A percentile compares a stretch with the other conserved stretches of the same genome.
phyloP scores from a whole-genome alignment of 2,329 filamentous ascomycete genomes.

The Aspergillus pseudonomiae region DNA sequence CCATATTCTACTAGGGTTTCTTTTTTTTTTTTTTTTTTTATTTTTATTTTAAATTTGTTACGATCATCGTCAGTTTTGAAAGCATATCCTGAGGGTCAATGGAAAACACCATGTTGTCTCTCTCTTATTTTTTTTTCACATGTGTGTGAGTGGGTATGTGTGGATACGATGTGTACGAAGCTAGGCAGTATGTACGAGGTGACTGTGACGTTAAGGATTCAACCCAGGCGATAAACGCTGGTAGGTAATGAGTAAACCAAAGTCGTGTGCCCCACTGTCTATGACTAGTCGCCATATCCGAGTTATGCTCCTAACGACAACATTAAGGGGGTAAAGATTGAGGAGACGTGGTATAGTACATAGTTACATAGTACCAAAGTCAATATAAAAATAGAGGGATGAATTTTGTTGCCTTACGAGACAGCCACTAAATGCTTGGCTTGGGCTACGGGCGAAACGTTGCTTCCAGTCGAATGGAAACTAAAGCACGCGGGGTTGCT shows the following conservation, averaged over 20 bases:
- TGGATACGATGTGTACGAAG: background rate
- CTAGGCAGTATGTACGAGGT: background rate
- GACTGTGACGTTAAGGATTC: background rate
- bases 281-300: background rate
- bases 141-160: background rate
- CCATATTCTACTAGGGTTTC: slow-evolving; percentile 13
- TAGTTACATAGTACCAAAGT: background rate
- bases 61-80: background rate
- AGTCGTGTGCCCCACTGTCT: slow-evolving; percentile 3
- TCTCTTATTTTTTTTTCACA: background rate
- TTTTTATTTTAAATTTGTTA: background rate
- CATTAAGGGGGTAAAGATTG: background rate
- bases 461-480: slow-evolving; percentile 2
- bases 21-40: background rate
- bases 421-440: slow-evolving; percentile 6
- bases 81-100: background rate
- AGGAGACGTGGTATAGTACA: background rate
- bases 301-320: background rate
- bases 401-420: slow-evolving; percentile 15
- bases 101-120: background rate
- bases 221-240: background rate
- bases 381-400: slow-evolving; percentile 4
- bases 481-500: slow-evolving; percentile 5
- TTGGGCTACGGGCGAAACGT: background rate
- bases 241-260: background rate